A percentile compares a stretch with the other conserved stretches of the same genome.
Evolutionary conservation across 352 stramenopile genomes (phyloP).

Genomic region (Elongisporangium anandrum): DNA sequence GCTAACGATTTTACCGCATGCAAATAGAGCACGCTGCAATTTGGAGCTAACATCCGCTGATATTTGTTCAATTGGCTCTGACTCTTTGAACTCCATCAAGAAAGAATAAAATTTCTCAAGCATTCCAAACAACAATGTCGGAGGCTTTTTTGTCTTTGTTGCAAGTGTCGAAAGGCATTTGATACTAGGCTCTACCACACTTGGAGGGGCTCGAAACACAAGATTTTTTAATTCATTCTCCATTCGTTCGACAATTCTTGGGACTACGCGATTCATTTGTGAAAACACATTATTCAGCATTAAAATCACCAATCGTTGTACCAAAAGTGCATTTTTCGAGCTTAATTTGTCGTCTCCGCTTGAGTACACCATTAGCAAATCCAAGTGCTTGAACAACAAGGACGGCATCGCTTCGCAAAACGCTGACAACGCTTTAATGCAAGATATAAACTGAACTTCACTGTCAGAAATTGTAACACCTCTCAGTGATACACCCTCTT

Average conservation of each 20-base stretch:
- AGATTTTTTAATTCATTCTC: slow-evolving; percentile 64
- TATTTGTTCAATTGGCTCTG: slow-evolving; percentile 28
- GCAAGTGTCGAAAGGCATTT: slow-evolving; percentile 66
- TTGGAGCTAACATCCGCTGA: slow-evolving; percentile 31
- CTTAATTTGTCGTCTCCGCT: slow-evolving; percentile 47
- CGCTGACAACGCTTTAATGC: slow-evolving; percentile 66
- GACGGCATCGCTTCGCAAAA: slow-evolving; percentile 71
- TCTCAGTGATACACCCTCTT: slow-evolving; percentile 57
- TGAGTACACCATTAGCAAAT: slow-evolving; percentile 73
- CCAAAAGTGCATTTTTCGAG: slow-evolving; percentile 47
- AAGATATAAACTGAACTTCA: slow-evolving; percentile 67
- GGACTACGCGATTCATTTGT: slow-evolving; percentile 40
- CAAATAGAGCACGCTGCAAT: slow-evolving; percentile 76
- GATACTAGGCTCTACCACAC: slow-evolving; percentile 75
- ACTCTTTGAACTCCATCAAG: slow-evolving; percentile 41
- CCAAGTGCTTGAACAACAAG: slow-evolving; percentile 53
- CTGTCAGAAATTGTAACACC: slow-evolving; percentile 47
- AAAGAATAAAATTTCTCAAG: slow-evolving; percentile 63
- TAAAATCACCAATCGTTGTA: slow-evolving; percentile 55
- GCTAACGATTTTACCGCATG: slow-evolving; percentile 59
- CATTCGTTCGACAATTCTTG: slow-evolving; percentile 35
- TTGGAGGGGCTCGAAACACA: slow-evolving; percentile 64
- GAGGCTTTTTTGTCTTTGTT: slow-evolving; percentile 29
- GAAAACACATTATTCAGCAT: slow-evolving; percentile 63
- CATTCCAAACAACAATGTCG: slow-evolving; percentile 48